phyloP scores from a whole-genome alignment of 305 asterid species.

The Fraxinus baroniana region DNA sequence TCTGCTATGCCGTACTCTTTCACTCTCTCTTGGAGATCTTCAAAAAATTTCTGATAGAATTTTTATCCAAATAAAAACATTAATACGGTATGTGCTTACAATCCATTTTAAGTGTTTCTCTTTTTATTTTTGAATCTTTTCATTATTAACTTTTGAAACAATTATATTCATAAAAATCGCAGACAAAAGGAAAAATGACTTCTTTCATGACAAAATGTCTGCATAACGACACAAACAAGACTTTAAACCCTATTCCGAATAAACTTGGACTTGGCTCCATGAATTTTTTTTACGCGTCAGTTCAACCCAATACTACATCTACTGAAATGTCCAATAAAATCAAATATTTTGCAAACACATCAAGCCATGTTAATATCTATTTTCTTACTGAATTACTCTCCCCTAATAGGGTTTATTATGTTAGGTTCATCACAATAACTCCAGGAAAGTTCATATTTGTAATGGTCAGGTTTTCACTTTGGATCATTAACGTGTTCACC shows the following conservation, averaged over 20 bases:
- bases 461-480: background rate
- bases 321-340: background rate
- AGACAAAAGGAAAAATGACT: background rate
- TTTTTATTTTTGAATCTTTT: background rate
- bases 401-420: background rate
- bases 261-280: background rate
- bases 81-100: background rate
- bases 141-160: background rate
- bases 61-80: background rate
- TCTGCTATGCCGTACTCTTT: slow-evolving; percentile 66
- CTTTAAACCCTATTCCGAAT: background rate
- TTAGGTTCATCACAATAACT: background rate
- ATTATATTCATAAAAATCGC: background rate
- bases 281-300: background rate
- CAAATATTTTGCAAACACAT: background rate
- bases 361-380: background rate
- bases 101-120: background rate
- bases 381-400: background rate
- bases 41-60: slow-evolving; percentile 57
- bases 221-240: background rate
- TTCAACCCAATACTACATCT: background rate
- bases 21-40: slow-evolving; percentile 66
- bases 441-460: background rate
- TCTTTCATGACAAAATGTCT: background rate
- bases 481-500: background rate